Evolutionary conservation across 1,284 basidiomycete species (phyloP), one percentile per base, ranked within the genome.

Genomic region (Ustilago loliicola): DNA sequence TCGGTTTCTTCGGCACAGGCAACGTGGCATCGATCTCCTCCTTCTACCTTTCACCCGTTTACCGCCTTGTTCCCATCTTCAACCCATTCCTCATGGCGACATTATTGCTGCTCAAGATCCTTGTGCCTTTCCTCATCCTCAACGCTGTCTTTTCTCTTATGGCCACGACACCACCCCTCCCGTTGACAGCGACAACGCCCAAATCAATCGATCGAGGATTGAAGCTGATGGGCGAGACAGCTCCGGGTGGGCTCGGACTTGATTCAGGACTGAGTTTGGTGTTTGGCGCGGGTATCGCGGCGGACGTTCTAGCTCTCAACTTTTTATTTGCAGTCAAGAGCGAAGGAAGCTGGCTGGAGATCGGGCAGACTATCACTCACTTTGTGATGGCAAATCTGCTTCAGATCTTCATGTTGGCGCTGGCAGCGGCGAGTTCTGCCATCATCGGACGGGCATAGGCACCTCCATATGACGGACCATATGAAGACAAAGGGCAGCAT

Each of bases 21-120:
- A 94, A 93, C 82, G 92, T 94, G 53, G 93, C 93, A n/a, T 94
- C 93, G 2, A 93, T 94, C 82, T 93, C 93, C 90, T 93, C 80
- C 15, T 96, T 96, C 87, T 96, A 95, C 85, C 89, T 95, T 13
- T 93, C 93, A 52, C 94, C 94, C 0, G 94, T 96, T 10, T 96
- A 94, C 82, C 91, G 94, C 4, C 89, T 96, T 15, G 92, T 95
- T 66, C 93, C 94, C 0, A 90, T 94, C 66, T 96, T 95, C 87
- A 92, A 90, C 75, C 94, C 94, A 0, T 95, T 95, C 87, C 89
- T 93, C 61, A 95, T 95, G 94, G 90, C 84, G 17, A 66, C 80
- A 1, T 48, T 85, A 57, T 69, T 85, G 25, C 88, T 94, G 52
- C 93, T 93, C 89, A 96, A 85, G 72, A 82, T 85, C 36, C 62